Conservation (phyloP, 2,329 filamentous ascomycete genomes). For the Sarocladium strictum region DNA sequence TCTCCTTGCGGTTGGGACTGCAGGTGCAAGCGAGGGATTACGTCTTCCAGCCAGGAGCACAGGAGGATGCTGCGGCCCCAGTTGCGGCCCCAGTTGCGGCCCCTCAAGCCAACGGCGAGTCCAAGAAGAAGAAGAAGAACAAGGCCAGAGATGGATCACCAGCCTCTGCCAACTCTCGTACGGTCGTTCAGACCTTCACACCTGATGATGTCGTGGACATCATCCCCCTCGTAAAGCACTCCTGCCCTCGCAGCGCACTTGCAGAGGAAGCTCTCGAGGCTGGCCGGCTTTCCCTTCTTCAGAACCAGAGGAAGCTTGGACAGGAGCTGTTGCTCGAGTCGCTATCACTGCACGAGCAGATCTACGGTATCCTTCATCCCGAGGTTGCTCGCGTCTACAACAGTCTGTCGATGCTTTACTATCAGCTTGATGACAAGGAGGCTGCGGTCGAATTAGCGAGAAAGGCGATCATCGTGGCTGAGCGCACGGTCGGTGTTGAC, state of each 20-base stretch:
- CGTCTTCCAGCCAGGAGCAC: constrained; percentile 27
- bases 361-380: constrained; percentile 94
- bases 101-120: constrained; percentile 34
- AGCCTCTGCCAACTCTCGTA: constrained; percentile 35
- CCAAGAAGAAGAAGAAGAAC: constrained; percentile 58
- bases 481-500: constrained; percentile 89
- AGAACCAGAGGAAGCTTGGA: constrained; percentile 91
- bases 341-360: constrained; percentile 92
- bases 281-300: constrained; percentile 90
- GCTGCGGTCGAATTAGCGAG: constrained; percentile 90
- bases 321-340: constrained; percentile 96
- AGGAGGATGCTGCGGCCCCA: constrained; percentile 21
- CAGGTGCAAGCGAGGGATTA: constrained; percentile 71
- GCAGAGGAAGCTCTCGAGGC: constrained; percentile 96
- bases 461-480: constrained; percentile 93
- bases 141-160: constrained; percentile 49
- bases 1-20: constrained; percentile 81
- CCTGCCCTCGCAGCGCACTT: constrained; percentile 79
- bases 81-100: constrained; percentile 24
- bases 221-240: constrained; percentile 93
- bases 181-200: constrained; percentile 49
- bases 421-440: constrained; percentile 95
- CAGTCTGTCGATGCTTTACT: constrained; percentile 91
- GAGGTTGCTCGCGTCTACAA: constrained; percentile 96
- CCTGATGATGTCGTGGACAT: constrained; percentile 86